Base-by-base conservation (phyloP, 2,329 filamentous ascomycete species). In the Gaeumannomyces tritici region DNA sequence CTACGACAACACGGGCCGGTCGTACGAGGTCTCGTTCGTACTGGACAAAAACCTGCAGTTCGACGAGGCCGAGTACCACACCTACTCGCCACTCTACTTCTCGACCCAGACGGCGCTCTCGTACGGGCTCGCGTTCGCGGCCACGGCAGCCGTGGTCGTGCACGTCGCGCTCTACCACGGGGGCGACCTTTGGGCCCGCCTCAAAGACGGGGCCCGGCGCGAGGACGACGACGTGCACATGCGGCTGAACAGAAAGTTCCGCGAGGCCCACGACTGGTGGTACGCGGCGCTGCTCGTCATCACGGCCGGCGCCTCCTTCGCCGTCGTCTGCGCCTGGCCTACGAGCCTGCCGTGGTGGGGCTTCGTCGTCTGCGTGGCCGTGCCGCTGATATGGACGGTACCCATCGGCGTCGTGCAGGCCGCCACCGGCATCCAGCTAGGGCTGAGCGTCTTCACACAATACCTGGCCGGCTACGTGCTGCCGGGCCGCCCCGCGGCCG, bases 401-500 rank as follows among this genome's bases (percentile, higher is more conserved):
- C 84, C 84, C 12, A 82, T 85, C 62, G 84, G 84, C 60, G 80
- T 87, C 65, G 78, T 87, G 58, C 83, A 86, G 69, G 84, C 81
- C 62, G 81, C 85, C 62, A 84, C 83, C 55, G 85, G 86, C 70
- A 81, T 83, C 61, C 83, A 86, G 70, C 77, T 89, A 4, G 86
- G 86, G 5, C 77, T 90, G 27, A 89, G 89, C 67, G 86, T 91
- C 24, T 74, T 90, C 63, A 88, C 87, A n/a, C 87, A 90, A 70
- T 89, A 88, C 68, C 81, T 91, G 64, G 81, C 88, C 64, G 88
- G 88, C 7, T 90, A 90, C 72, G 87, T 90, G 79, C 82, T 88
- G 60, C 88, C 88, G 0, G 88, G 88, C 29, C 80, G 81, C 3
- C 88, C 88, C 1, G 78, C 90, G 64, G 87, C 87, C 59, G 87